Base-by-base conservation (phyloP, 1,284 basidiomycete genomes). In the Melanopsichium pennsylvanicum region DNA sequence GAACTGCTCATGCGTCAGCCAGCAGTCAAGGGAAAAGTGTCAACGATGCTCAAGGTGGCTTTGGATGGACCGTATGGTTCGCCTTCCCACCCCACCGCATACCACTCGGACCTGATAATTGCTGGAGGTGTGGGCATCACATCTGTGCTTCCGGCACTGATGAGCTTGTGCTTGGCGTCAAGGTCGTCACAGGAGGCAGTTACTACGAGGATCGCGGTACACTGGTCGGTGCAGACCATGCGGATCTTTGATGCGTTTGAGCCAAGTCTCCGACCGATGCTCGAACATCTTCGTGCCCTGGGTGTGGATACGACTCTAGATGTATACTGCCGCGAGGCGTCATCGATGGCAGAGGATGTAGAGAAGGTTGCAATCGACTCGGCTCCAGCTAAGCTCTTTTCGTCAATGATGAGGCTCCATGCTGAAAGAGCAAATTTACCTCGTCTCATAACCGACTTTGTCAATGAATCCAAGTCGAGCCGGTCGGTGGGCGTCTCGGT, bases 51-150 rank as follows among this genome's bases (percentile, higher is more conserved):
- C 5, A 52, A 27, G 19, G 37, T 59, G 5, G 54, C 46, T 12
- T 21, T 77, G 22, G 75, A 77, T 25, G 75, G 75, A 2, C 75
- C 75, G 2, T 77, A 77, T 40, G 72, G 75, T 4, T 41, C 46
- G 11, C 52, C 59, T 2, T 66, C 61, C 27, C 40, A 57, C 11
- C 29, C 63, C 2, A 49, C 45, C 5, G 29, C 57, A 4, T 76
- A 74, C 29, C 41, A 66, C 21, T 13, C 48, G 15, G 62, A 43
- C 4, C 22, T 72, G 16, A 54, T 75, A 42, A 19, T 77, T 10
- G 64, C 58, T 8, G 75, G 69, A 7, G 75, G 75, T 1, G 47
- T 61, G 1, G 76, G 76, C 0, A 69, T 76, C 22, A 66, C 75
- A 0, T 57, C 70, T 10, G 52, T 46, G 5, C 36, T 74, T 3